Conservation (phyloP, 2,329 filamentous ascomycete species). For the Beauveria bassiana region DNA sequence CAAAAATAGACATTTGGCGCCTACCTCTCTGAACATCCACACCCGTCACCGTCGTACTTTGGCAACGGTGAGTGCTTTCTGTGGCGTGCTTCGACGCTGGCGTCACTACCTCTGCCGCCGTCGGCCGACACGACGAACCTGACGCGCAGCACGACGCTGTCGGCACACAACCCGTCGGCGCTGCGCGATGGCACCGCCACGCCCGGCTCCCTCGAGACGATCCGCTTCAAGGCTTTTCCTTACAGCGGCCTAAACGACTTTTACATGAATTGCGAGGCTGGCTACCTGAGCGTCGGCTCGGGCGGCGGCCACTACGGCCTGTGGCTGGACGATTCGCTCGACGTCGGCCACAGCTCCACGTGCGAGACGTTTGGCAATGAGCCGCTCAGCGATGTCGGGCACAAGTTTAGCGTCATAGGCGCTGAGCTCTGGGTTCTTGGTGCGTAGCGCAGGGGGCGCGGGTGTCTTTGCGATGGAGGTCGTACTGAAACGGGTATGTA, state of each 20-base stretch:
- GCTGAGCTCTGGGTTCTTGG: conserved; percentile 94
- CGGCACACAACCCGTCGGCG: conserved; percentile 16
- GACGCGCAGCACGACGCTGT: conserved; percentile 32
- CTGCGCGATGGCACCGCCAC: conserved; percentile 19
- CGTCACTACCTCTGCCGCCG: conserved; percentile 43
- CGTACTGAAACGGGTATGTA: not conserved
- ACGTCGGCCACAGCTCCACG: conserved; percentile 71
- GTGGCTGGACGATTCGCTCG: conserved; percentile 83
- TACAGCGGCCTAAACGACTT: conserved; percentile 96
- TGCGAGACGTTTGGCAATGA: conserved; percentile 95
- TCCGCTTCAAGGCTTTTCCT: conserved; percentile 94
- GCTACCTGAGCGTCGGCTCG: conserved; percentile 80
- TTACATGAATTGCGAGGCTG: conserved; percentile 83
- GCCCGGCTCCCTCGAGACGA: conserved; percentile 45
- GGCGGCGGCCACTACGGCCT: conserved; percentile 86
- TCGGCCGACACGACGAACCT: conserved; percentile 44
- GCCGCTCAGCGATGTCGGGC: conserved; percentile 82
- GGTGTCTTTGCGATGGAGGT: not conserved
- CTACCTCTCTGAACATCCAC: conserved; percentile 84
- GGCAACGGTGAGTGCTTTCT: conserved; percentile 92
- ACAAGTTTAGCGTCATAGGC: conserved; percentile 83
- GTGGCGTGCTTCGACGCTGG: conserved; percentile 52
- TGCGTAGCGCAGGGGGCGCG: conserved; percentile 18
- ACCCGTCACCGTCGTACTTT: conserved; percentile 76
- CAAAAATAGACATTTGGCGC: conserved; percentile 68